Conservation (phyloP, 345 rosid species). For the Pistacia vera region DNA sequence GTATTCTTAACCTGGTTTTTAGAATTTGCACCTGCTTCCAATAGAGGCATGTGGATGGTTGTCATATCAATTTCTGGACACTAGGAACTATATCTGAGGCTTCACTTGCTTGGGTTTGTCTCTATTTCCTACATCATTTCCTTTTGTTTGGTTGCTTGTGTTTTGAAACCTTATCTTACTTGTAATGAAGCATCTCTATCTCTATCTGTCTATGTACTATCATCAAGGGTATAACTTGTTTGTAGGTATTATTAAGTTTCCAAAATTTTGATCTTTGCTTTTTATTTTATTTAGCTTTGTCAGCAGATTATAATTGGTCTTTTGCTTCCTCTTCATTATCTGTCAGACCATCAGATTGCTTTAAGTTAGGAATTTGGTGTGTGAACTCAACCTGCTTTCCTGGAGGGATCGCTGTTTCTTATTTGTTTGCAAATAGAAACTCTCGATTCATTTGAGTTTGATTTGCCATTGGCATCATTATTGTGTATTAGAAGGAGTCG, state of each 20-base stretch:
- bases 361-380: neutral
- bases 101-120: slow-evolving; percentile 61
- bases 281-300: neutral
- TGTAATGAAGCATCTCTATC: neutral
- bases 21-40: slow-evolving; percentile 63
- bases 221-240: neutral
- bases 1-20: slow-evolving; percentile 64
- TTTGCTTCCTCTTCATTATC: neutral
- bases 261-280: neutral
- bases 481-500: neutral
- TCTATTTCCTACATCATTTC: neutral
- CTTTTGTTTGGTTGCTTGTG: neutral
- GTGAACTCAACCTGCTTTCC: neutral
- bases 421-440: neutral
- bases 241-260: neutral
- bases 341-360: neutral
- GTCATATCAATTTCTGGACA: slow-evolving; percentile 59
- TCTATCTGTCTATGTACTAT: neutral
- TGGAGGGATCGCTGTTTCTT: neutral
- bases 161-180: neutral
- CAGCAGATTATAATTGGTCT: neutral
- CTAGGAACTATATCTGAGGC: slow-evolving; percentile 61
- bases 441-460: neutral
- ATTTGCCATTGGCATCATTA: too few relatives aligned
- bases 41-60: slow-evolving; percentile 64